Evolutionary conservation across 331 rosid species (phyloP), one percentile per base, ranked within the genome.

Genomic region (Erythrophleum ivorense): DNA sequence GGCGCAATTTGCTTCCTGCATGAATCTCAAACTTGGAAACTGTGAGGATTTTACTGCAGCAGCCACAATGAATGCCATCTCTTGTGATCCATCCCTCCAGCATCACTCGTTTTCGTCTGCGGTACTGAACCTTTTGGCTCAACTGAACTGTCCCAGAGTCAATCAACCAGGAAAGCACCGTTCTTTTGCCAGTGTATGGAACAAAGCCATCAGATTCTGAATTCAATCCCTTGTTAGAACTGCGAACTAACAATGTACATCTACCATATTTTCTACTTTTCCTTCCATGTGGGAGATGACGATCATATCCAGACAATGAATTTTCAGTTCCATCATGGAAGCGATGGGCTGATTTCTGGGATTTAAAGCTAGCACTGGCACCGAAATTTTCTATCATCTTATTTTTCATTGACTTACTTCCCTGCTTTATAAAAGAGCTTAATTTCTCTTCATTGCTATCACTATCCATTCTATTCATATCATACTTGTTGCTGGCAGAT

Each of bases 11-110:
- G 89, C 97, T 94, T 82, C 97, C 98, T 16, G 99, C 98, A 69
- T 96, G 99, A 78, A 96, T 86, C 90, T 91, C 98, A 87, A 95
- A 95, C 84, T 95, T 95, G 1, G 93, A 95, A 80, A 93, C 90
- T 19, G 95, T 93, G 63, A 95, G 97, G 85, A 95, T 95, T 88
- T 95, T 95, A 85, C 98, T 95, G 77, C 98, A 95, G 89, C 98
- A 95, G 82, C 97, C 94, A 69, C 98, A 95, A 75, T 95, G 98
- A 83, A 95, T 93, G 77, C 98, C 98, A 67, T 95, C 98, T 84
- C 93, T 87, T 78, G 98, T 90, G 87, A 95, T 88, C 98, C 98
- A 95, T 24, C 98, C 98, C 89, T 95, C 98, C 79, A 90, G 88
- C 93, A 93, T 83, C 54, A 89, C 96, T 45, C 88, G 84, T 52